Evolutionary conservation across 169 alveolate genomes (phyloP).

Genomic region (Eimeria maxima): DNA sequence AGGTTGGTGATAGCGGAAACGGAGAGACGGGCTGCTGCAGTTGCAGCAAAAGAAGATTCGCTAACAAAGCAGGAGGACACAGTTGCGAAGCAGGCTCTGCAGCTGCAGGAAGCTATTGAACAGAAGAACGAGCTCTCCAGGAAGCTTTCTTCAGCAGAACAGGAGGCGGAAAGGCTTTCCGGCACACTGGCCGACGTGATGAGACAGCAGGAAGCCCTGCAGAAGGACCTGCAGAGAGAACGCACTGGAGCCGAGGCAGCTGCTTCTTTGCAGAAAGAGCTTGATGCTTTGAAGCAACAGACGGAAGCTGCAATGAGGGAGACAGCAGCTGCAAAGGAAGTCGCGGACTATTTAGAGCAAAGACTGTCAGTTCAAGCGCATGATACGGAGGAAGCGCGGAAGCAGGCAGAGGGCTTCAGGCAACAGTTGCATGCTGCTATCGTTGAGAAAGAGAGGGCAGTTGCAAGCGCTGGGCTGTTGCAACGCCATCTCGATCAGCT

Average conservation of each 20-base stretch:
- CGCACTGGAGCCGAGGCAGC: conserved; percentile 68
- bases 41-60: conserved; percentile 45
- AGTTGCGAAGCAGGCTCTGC: conserved; percentile 19
- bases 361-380: conserved; percentile 26
- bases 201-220: conserved; percentile 42
- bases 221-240: conserved; percentile 30
- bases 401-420: conserved; percentile 19
- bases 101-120: conserved; percentile 41
- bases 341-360: conserved; percentile 75
- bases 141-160: conserved; percentile 19
- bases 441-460: conserved; percentile 74
- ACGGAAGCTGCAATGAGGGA: conserved; percentile 71
- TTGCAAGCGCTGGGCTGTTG: conserved; percentile 61
- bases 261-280: conserved; percentile 72
- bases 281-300: conserved; percentile 36
- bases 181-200: conserved; percentile 11
- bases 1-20: conserved; percentile 64
- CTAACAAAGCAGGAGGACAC: conserved; percentile 28
- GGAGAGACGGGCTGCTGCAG: conserved; percentile 70
- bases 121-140: conserved; percentile 26
- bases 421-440: conserved; percentile 69
- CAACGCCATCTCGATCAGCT: conserved; percentile 77
- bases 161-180: conserved; percentile 60
- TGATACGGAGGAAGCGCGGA: conserved; percentile 65
- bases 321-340: conserved; percentile 78